phyloP scores from a whole-genome alignment of 805 yeast genomes.

The Nakazawaea molendinolei region DNA sequence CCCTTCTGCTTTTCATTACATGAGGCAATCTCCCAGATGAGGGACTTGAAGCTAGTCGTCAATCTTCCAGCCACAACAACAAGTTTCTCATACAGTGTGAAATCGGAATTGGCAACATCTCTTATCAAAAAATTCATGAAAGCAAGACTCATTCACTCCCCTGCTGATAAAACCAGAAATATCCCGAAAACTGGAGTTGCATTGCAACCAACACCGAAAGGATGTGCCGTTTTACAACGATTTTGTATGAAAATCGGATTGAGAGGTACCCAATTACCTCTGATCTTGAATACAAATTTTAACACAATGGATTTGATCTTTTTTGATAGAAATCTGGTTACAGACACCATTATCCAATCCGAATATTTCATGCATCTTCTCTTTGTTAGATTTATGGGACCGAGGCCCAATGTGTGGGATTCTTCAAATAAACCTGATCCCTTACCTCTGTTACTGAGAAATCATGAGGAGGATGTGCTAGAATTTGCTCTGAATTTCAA shows the following conservation, averaged over 20 bases:
- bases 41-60: constrained; percentile 37
- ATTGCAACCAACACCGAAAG: constrained; percentile 89
- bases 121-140: constrained; percentile 46
- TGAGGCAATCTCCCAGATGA: constrained; percentile 49
- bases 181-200: constrained; percentile 34
- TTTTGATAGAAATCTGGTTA: constrained; percentile 55
- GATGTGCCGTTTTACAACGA: constrained; percentile 60
- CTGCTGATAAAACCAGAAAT: constrained; percentile 61
- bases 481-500: constrained; percentile 10
- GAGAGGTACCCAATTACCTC: constrained; percentile 30
- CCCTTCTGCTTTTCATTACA: constrained; percentile 49
- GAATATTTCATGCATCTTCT: constrained; percentile 59
- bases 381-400: constrained; percentile 59
- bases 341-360: constrained; percentile 57
- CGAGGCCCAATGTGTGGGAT: constrained; percentile 63
- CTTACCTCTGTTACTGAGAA: constrained; percentile 30
- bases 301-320: constrained; percentile 67
- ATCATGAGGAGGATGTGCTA: constrained; percentile 17
- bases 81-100: constrained; percentile 47
- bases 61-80: constrained; percentile 45
- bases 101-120: constrained; percentile 38
- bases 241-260: constrained; percentile 56
- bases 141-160: constrained; percentile 65
- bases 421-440: constrained; percentile 46
- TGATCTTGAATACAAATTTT: constrained; percentile 45